phyloP scores from a whole-genome alignment of 2,329 filamentous ascomycete genomes.

The Rhinocladiella similis region DNA sequence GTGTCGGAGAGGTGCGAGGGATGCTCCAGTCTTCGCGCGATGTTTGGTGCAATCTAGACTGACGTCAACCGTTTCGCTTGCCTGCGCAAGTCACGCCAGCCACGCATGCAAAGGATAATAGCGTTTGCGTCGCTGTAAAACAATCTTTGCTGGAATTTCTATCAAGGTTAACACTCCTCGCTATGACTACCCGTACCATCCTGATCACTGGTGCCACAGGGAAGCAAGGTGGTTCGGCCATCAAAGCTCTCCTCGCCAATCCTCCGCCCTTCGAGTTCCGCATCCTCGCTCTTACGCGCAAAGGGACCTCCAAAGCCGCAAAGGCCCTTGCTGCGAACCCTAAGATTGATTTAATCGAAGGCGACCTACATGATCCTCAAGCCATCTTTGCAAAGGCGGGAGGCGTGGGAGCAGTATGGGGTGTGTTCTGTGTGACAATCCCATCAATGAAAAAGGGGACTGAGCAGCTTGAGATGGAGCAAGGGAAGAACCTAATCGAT shows the following conservation, averaged over 20 bases:
- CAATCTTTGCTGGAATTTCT: too few species aligned
- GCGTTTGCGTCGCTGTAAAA: too few species aligned
- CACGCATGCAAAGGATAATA: not conserved
- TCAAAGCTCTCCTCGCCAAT: conserved; percentile 34
- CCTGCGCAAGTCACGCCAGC: not conserved
- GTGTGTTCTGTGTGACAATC: conserved; percentile 64
- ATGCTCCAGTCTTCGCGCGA: not conserved
- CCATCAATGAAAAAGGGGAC: conserved; percentile 37
- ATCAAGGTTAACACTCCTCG: not conserved
- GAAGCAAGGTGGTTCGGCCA: conserved; percentile 42
- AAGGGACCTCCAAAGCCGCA: conserved; percentile 52
- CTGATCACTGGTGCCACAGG: conserved; percentile 44
- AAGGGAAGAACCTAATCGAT: conserved; percentile 61
- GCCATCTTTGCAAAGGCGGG: conserved; percentile 52
- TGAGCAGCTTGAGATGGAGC: conserved; percentile 46
- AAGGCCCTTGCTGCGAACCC: conserved; percentile 44
- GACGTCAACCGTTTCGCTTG: conserved; percentile 2
- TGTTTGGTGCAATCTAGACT: not conserved
- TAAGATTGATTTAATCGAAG: conserved; percentile 57
- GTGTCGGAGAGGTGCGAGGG: not conserved
- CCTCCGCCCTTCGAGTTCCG: conserved; percentile 40
- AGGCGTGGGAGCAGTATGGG: conserved; percentile 51
- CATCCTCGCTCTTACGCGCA: conserved; percentile 52
- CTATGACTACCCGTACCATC: conserved; percentile 27
- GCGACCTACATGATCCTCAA: conserved; percentile 55